Evolutionary conservation across 495 filamentous ascomycete species (phyloP), one percentile per base, ranked within the genome.

Genomic region (Xylaria telfairii): DNA sequence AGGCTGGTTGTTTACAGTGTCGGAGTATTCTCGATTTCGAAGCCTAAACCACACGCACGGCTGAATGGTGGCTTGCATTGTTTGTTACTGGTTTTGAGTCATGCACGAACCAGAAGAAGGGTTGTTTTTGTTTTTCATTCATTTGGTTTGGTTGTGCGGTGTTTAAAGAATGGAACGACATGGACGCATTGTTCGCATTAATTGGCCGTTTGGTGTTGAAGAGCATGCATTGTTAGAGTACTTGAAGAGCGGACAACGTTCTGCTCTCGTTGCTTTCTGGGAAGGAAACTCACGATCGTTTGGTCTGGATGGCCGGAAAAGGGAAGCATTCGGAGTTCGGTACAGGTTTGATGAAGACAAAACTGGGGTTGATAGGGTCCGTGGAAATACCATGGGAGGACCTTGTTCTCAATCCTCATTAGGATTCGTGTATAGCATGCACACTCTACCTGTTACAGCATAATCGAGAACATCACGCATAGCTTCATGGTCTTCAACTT

Each of bases 181-280:
- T 34, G 53, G 53, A 57, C 28, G 53, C 28, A 57, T 57, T n/a
- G 13, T 3, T 32, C 26, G 61, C 61, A 44, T 47, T 8, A 42
- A 64, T 10, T 46, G 41, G 41, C 61, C 41, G 60, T 44, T 30
- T 47, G 61, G 61, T 24, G 61, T 64, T 21, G 41, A 39, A 30
- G 41, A 46, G 42, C n/a, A 46, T 30, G 56, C 56, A 64, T 64
- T 47, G 41, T 64, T 47, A 64, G 26, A 64, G 42, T 64, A 26
- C 24, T 5, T 34, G 60, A 44, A 34, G 30, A 34, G 10, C 53
- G 53, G 28, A 34, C 13, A 17, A 3, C 3, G 3, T 30, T 54
- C 57, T 61, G 17, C n/a, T 62, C n/a, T 42, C 37, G 34, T 61
- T 34, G 32, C n/a, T 39, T 24, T 42, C 39, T 17, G n/a, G 34